These are phyloP conservation scores for Ascochyta fabae DNA, from an alignment of 2,329 filamentous ascomycete species.

Conservation along the genomic window DNA sequence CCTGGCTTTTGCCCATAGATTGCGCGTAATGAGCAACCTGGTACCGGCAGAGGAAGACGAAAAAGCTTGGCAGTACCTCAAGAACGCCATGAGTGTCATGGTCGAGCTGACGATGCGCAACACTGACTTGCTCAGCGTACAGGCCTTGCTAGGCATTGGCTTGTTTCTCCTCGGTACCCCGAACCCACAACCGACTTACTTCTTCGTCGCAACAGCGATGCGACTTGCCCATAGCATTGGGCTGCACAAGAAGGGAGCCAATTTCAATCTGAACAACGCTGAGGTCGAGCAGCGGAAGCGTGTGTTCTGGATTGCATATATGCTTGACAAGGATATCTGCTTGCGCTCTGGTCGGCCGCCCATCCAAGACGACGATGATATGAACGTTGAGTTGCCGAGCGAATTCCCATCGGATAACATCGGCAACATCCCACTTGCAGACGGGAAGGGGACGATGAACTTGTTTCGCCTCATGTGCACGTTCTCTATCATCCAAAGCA, in stretches of 20 bases:
- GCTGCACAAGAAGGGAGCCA: conserved; percentile 88
- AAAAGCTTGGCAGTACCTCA: conserved; percentile 93
- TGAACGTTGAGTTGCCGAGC: conserved; percentile 95
- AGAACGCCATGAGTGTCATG: conserved; percentile 94
- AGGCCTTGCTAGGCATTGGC: conserved; percentile 90
- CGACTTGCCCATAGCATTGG: conserved; percentile 92
- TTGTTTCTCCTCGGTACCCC: conserved; percentile 95
- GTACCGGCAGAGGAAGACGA: conserved; percentile 90
- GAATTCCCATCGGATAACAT: conserved; percentile 91
- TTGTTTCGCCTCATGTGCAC: conserved; percentile 92
- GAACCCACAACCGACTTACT: conserved; percentile 92
- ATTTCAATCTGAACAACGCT: conserved; percentile 90
- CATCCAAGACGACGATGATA: conserved; percentile 78
- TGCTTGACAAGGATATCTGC: conserved; percentile 76
- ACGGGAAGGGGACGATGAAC: conserved; percentile 92
- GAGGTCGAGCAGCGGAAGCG: conserved; percentile 90
- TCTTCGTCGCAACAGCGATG: conserved; percentile 89
- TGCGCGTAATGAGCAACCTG: conserved; percentile 94
- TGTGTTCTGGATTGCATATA: conserved; percentile 79
- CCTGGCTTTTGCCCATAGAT: conserved; percentile 87
- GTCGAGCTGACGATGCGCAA: conserved; percentile 95
- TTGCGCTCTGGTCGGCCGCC: conserved; percentile 74
- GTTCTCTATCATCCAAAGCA: conserved; percentile 89
- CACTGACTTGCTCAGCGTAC: conserved; percentile 91
- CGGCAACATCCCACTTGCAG: conserved; percentile 88